Evolutionary conservation across 1,284 basidiomycete genomes (phyloP), one percentile per base, ranked within the genome.

Genomic region (Schizopora paradoxa): DNA sequence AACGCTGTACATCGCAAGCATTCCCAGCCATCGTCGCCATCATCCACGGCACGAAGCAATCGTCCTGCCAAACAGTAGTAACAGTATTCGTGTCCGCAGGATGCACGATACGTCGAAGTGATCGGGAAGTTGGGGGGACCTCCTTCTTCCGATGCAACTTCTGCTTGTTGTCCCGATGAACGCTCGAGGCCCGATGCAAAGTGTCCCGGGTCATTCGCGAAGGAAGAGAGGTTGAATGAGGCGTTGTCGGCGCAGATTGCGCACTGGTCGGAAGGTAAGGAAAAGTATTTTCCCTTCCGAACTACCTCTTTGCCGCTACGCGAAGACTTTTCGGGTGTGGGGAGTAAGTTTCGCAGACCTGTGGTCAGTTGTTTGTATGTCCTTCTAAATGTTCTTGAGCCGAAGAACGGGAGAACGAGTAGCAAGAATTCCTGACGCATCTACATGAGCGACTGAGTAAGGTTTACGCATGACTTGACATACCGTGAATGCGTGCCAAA

Each of bases 401-500:
- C 83, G 54, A 98, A 69, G 27, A 97, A 74, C 0, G 96, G 96
- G 2, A 99, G 70, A 5, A 94, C 66, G 68, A 98, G 98, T 34
- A 99, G 71, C 21, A 98, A 71, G 65, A 99, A 98, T 75, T 99
- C 95, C 93, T 96, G 57, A 8, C n/a, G 22, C 34, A 41, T 21
- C 18, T 21, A 22, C 35, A 8, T 21, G 47, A 19, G 23, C 26
- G 18, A 35, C 18, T 16, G 1, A 54, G 41, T 47, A 45, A 32
- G 6, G 26, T 27, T 4, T 19, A 10, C 46, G 27, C 39, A 21
- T 21, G 8, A 13, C 39, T 31, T 29, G 5, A 66, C 86, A 52
- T 61, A 93, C 92, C 1, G 95, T 99, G 63, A 99, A 95, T 1
- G 92, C 89, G 61, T 95, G 90, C 96, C 96, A 99, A 43, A 99